A percentile compares a stretch with the other conserved stretches of the same genome.
These are phyloP conservation scores for Pseudoscleropodium purum DNA, from an alignment of 225 moss, liverwort and hornwort species.

Conservation along the genomic window DNA sequence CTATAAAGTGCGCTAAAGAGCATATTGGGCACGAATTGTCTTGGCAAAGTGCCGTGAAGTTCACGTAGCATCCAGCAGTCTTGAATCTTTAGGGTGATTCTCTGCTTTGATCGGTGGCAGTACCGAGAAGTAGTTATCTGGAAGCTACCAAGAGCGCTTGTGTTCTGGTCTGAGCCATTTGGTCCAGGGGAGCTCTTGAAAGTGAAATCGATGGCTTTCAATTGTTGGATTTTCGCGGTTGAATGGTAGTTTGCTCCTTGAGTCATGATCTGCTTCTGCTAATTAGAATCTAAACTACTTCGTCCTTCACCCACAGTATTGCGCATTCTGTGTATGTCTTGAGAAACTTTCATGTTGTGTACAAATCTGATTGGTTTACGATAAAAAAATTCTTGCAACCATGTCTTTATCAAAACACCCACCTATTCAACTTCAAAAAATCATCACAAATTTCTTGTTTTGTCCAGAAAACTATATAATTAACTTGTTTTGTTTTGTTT, in stretches of 20 bases:
- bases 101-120: neutral
- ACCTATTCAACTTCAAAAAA: neutral
- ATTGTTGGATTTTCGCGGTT: neutral
- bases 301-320: neutral
- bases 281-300: neutral
- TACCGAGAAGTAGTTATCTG: neutral
- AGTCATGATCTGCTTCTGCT: neutral
- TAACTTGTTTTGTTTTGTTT: too few species aligned
- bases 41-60: neutral
- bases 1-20: neutral
- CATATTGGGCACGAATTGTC: neutral
- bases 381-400: neutral
- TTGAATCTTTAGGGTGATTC: neutral
- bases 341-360: neutral
- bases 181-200: neutral
- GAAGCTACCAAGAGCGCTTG: neutral
- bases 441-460: neutral
- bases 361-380: neutral
- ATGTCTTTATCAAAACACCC: neutral
- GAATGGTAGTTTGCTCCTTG: neutral
- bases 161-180: neutral
- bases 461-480: neutral
- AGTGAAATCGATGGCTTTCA: neutral
- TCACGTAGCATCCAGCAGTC: neutral
- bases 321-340: neutral